Conservation (phyloP, 2,329 filamentous ascomycete genomes). For the Paecilomyces sp. region DNA sequence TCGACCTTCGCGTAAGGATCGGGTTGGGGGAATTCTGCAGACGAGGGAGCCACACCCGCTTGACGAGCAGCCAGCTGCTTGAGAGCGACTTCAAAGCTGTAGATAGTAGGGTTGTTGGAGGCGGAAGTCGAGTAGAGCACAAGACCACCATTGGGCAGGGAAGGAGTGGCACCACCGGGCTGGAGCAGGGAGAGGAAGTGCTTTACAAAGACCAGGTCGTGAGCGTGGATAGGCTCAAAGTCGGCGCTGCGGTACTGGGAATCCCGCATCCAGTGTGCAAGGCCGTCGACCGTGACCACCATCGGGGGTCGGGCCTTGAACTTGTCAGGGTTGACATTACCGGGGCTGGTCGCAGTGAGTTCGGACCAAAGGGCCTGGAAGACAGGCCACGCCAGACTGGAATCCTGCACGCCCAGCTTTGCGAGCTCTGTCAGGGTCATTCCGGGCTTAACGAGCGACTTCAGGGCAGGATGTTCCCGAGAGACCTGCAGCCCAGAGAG, state of each 20-base stretch:
- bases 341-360: slow-evolving; percentile 49
- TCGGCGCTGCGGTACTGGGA: slow-evolving; percentile 68
- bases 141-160: slow-evolving; percentile 66
- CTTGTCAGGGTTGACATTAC: slow-evolving; percentile 35
- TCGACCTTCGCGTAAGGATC: slow-evolving; percentile 50
- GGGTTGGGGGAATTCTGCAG: slow-evolving; percentile 39
- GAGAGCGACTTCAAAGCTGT: slow-evolving; percentile 63
- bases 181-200: slow-evolving; percentile 66
- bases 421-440: slow-evolving; percentile 62
- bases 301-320: slow-evolving; percentile 52
- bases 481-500: slow-evolving; percentile 49
- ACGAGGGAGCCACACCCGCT: slow-evolving; percentile 24
- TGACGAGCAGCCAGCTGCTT: slow-evolving; percentile 41
- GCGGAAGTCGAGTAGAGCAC: slow-evolving; percentile 67
- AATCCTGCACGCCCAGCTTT: slow-evolving; percentile 62
- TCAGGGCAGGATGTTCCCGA: slow-evolving; percentile 51
- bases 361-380: slow-evolving; percentile 79
- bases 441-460: slow-evolving; percentile 50
- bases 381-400: slow-evolving; percentile 70
- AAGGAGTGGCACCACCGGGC: slow-evolving; percentile 23
- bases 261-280: slow-evolving; percentile 72
- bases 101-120: slow-evolving; percentile 60
- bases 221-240: slow-evolving; percentile 71
- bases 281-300: slow-evolving; percentile 69
- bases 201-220: slow-evolving; percentile 70